Evolutionary conservation across 1,139 yeast species (phyloP).

Genomic region (Scheffersomyces segobiensis): DNA sequence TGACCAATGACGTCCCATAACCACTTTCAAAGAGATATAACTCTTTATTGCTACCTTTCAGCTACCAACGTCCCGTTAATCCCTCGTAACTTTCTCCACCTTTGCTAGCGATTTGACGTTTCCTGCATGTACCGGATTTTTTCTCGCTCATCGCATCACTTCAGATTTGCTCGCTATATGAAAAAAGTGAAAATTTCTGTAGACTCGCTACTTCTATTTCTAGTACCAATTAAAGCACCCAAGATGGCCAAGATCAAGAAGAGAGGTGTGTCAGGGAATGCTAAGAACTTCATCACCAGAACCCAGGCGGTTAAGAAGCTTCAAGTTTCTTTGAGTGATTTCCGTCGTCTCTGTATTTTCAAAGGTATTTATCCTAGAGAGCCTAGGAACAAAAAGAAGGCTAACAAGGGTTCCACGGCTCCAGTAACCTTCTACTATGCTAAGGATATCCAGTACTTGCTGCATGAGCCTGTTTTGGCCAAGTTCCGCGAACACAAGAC

Average conservation of each 20-base stretch:
- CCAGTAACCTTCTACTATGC: conserved; percentile 93
- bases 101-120: background rate
- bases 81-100: background rate
- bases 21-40: too few relatives aligned
- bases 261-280: conserved; percentile 87
- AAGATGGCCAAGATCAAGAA: conserved; percentile 55
- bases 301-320: conserved; percentile 92
- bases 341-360: conserved; percentile 95
- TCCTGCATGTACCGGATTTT: background rate
- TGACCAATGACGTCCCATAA: too few relatives aligned
- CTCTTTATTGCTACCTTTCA: background rate
- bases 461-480: conserved; percentile 91
- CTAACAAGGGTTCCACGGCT: conserved; percentile 95
- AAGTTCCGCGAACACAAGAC: conserved; percentile 96
- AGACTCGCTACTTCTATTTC: background rate
- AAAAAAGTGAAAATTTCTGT: background rate
- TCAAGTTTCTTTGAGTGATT: conserved; percentile 95
- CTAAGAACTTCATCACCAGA: conserved; percentile 89
- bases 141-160: background rate
- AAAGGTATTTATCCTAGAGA: conserved; percentile 97
- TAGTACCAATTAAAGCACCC: background rate
- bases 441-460: conserved; percentile 89
- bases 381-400: conserved; percentile 94
- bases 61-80: background rate
- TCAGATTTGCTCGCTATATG: background rate